phyloP scores from a whole-genome alignment of 805 yeast species.

The Wickerhamomyces strasburgensis region DNA sequence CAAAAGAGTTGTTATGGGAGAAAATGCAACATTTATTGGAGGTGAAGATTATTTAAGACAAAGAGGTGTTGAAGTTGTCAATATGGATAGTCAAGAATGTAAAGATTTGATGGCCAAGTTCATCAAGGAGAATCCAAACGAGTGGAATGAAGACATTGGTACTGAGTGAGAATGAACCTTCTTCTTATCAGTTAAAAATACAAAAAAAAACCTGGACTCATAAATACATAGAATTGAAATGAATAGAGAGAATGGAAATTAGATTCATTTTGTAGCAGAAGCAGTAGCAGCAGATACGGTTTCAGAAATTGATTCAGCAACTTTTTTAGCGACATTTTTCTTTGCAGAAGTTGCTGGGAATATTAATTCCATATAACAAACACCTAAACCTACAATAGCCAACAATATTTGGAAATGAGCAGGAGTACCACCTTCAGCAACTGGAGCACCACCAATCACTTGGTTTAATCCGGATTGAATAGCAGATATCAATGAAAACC shows the following conservation, averaged over 20 bases:
- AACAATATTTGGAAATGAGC: slow-evolving; percentile 27
- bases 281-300: slow-evolving; percentile 15
- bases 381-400: slow-evolving; percentile 42
- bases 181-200: too few relatives aligned
- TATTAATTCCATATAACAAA: slow-evolving; percentile 49
- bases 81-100: slow-evolving; percentile 55
- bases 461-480: slow-evolving; percentile 32
- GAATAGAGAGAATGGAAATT: not conserved
- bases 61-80: slow-evolving; percentile 70
- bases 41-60: slow-evolving; percentile 69
- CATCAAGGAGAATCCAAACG: slow-evolving; percentile 70
- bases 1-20: slow-evolving; percentile 84
- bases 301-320: slow-evolving; percentile 22
- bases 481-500: slow-evolving; percentile 48
- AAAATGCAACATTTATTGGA: slow-evolving; percentile 76
- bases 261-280: slow-evolving; percentile 5
- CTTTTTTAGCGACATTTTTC: slow-evolving; percentile 20
- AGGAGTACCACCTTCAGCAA: slow-evolving; percentile 35
- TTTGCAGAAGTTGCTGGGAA: slow-evolving; percentile 26
- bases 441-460: slow-evolving; percentile 21
- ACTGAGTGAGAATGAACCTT: slow-evolving; percentile 19
- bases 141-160: slow-evolving; percentile 83
- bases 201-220: not conserved
- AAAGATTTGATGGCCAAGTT: slow-evolving; percentile 71
- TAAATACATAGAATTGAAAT: not conserved